Percentiles rank a stretch among this genome's conserved stretches.
Evolutionary conservation across 495 filamentous ascomycete genomes (phyloP).

Genomic region (Staphylotrichum longicolle): DNA sequence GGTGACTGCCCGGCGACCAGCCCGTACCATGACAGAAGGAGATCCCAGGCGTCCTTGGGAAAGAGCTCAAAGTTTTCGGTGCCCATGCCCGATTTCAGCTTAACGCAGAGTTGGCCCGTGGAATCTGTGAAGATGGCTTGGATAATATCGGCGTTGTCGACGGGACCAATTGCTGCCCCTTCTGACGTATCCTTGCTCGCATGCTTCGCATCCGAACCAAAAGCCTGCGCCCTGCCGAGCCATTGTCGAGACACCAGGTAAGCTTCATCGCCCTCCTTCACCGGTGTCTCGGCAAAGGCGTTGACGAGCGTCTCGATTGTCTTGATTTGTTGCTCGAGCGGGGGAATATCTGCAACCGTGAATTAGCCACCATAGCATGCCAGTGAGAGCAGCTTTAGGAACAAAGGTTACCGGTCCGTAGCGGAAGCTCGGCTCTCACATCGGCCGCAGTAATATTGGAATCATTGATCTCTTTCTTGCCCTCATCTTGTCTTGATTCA

Average conservation of each 20-base stretch:
- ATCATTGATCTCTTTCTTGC: conserved; percentile 6
- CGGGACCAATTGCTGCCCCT: conserved; percentile 64
- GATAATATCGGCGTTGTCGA: conserved; percentile 80
- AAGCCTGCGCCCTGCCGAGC: conserved; percentile 70
- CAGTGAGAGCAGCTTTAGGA: background rate
- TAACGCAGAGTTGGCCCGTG: conserved; percentile 61
- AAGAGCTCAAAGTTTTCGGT: conserved; percentile 73
- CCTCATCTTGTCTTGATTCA: conserved; percentile 7
- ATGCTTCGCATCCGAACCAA: conserved; percentile 55
- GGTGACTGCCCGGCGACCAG: conserved; percentile 64
- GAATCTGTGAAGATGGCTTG: conserved; percentile 47
- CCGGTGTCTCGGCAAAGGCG: conserved; percentile 48
- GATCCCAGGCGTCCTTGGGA: conserved; percentile 74
- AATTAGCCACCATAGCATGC: no score
- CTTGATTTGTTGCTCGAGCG: conserved; percentile 76
- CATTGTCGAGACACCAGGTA: conserved; percentile 78
- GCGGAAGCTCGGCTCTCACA: conserved; percentile 21
- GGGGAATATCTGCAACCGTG: conserved; percentile 39
- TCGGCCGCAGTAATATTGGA: background rate
- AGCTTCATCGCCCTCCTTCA: conserved; percentile 67
- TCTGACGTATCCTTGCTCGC: conserved; percentile 61
- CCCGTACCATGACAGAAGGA: conserved; percentile 80
- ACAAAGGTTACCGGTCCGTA: conserved; percentile 27
- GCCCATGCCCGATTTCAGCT: conserved; percentile 69
- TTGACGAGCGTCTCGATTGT: conserved; percentile 63